Evolutionary conservation across 2,329 filamentous ascomycete genomes (phyloP).

Genomic region (Xylariaceae sp.): DNA sequence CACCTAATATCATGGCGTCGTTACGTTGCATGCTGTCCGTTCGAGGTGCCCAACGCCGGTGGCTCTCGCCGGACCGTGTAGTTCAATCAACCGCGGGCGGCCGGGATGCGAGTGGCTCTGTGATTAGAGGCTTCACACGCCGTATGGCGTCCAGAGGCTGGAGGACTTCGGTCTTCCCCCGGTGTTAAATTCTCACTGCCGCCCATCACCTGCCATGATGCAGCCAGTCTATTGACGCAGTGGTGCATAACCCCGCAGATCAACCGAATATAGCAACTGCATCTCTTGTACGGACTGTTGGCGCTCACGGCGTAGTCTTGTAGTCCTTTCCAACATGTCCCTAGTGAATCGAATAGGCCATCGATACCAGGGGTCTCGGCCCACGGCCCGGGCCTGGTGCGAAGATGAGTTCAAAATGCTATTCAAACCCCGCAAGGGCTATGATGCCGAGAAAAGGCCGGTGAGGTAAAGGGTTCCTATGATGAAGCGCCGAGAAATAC

Average conservation of each 20-base stretch:
- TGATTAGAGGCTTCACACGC: background rate
- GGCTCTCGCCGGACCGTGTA: slow-evolving; percentile 8
- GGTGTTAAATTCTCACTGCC: background rate
- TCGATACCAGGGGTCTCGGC: background rate
- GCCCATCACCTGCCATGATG: background rate
- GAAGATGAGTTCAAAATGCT: background rate
- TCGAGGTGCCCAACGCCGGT: slow-evolving; percentile 12
- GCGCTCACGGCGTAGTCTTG: background rate
- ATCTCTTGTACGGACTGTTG: background rate
- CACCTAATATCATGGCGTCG: slow-evolving; percentile 25
- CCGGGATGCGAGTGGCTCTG: background rate
- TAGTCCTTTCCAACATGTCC: background rate
- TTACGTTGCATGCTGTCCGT: slow-evolving; percentile 19
- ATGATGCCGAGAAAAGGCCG: background rate
- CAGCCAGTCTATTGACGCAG: slow-evolving; percentile 1
- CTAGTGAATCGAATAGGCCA: background rate
- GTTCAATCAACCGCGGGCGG: slow-evolving; percentile 2
- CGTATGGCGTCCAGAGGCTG: background rate
- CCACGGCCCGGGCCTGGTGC: background rate
- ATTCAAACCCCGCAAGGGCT: background rate
- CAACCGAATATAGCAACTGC: slow-evolving; percentile 1
- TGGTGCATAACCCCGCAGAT: slow-evolving; percentile 3
- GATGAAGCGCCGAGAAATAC: background rate
- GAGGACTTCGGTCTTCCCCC: background rate
- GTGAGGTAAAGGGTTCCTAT: background rate